Percentiles rank a stretch among this genome's conserved stretches.
These are phyloP conservation scores for Xerocomus nothofagi DNA, from an alignment of 1,284 basidiomycete species.

Conservation along the genomic window DNA sequence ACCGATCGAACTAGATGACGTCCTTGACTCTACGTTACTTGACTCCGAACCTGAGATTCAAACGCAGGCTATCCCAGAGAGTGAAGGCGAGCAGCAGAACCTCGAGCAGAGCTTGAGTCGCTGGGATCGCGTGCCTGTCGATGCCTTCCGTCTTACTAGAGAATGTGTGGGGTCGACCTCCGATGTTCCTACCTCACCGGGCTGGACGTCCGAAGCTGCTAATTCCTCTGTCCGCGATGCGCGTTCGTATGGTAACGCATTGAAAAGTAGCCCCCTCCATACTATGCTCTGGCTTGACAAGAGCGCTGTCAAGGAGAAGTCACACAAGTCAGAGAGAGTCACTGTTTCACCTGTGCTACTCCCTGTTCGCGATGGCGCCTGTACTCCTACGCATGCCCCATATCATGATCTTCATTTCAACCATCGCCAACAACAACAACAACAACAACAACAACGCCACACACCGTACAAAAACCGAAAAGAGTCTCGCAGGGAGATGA, in stretches of 20 bases:
- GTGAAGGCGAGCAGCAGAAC: constrained; percentile 38
- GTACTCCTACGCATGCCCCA: constrained; percentile 46
- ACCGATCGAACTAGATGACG: constrained; percentile 72
- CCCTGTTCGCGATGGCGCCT: constrained; percentile 56
- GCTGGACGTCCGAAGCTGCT: constrained; percentile 29
- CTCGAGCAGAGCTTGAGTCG: constrained; percentile 44
- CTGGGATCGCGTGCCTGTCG: constrained; percentile 75
- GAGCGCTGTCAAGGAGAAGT: constrained; percentile 24
- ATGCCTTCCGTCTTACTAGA: constrained; percentile 68
- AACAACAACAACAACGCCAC: constrained; percentile 39
- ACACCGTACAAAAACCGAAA: constrained; percentile 50
- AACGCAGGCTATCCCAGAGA: constrained; percentile 28
- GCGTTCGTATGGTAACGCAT: constrained; percentile 38
- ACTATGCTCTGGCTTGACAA: constrained; percentile 56
- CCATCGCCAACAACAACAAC: constrained; percentile 38
- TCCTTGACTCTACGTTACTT: constrained; percentile 73
- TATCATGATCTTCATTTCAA: constrained; percentile 28
- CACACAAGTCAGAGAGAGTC: constrained; percentile 30
- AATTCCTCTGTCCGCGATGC: constrained; percentile 21
- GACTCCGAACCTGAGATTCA: constrained; percentile 48
- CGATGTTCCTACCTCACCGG: constrained; percentile 34
- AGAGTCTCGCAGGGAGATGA: constrained; percentile 61
- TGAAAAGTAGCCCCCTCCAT: constrained; percentile 57
- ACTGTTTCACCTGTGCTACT: constrained; percentile 54
- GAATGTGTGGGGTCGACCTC: constrained; percentile 38